Percentiles rank a stretch among this genome's conserved stretches.
These are phyloP conservation scores for Aspergillus pseudoglaucus DNA, from an alignment of 2,329 filamentous ascomycete species.

Conservation along the genomic window DNA sequence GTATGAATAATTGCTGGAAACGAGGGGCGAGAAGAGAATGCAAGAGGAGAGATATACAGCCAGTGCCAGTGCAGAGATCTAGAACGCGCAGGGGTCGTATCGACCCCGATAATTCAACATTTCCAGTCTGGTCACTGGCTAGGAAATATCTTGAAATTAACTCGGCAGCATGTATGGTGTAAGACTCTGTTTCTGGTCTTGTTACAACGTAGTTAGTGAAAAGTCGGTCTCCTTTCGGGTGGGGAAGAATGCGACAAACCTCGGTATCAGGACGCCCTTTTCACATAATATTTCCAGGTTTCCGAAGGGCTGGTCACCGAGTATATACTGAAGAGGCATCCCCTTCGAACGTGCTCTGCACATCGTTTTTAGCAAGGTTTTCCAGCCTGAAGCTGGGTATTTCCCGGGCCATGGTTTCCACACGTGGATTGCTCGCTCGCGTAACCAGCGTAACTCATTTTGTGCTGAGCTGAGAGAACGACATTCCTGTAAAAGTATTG, in stretches of 20 bases:
- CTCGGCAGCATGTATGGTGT: constrained; percentile 51
- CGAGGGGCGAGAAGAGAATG: constrained; percentile 51
- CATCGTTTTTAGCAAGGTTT: constrained; percentile 27
- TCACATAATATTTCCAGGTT: constrained; percentile 69
- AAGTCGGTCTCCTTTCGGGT: background rate
- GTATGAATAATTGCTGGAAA: constrained; percentile 43
- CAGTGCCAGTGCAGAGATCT: constrained; percentile 85
- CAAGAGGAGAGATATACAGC: constrained; percentile 78
- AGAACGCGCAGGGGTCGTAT: constrained; percentile 53
- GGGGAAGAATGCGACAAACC: constrained; percentile 33
- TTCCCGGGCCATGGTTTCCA: background rate
- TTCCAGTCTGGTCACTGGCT: background rate
- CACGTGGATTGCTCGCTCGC: constrained; percentile 27
- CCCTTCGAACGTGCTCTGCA: constrained; percentile 49
- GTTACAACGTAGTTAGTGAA: background rate
- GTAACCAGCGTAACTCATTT: constrained; percentile 44
- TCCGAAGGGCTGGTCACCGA: constrained; percentile 86
- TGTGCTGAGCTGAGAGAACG: constrained; percentile 38
- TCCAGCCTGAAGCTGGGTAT: constrained; percentile 18
- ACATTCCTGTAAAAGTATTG: constrained; percentile 39
- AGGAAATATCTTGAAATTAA: constrained; percentile 28
- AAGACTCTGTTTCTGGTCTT: constrained; percentile 65
- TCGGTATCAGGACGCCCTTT: constrained; percentile 76
- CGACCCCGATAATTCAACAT: background rate
- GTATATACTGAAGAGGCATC: constrained; percentile 78